Evolutionary conservation across 768 basidiomycete genomes (phyloP), one percentile per base, ranked within the genome.

Genomic region (Polyporus arcularius): DNA sequence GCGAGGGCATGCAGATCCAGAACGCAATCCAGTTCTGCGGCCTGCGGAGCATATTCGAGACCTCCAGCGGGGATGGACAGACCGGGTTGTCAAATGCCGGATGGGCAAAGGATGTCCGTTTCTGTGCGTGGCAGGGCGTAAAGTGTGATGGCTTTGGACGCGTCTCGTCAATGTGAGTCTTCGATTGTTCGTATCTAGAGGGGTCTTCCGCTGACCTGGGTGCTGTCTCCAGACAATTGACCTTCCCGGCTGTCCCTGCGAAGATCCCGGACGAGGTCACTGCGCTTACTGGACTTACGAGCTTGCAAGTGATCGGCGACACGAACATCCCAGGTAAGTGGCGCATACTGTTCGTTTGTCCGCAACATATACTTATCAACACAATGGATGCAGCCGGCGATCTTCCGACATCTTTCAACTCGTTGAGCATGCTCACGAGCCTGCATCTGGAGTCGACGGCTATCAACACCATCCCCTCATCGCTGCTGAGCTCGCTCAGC

Each of bases 11-110:
- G 60, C 53, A 62, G 28, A 70, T 77, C 50, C 57, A 60, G 38
- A 74, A 76, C 35, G 77, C 76, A 4, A 54, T 79, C 1, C 82
- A 83, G 62, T 83, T 83, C 61, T 83, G 82, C 58, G 72, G 81
- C 12, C 72, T 83, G 35, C 71, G 78, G 6, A 72, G 78, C 11
- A 65, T 83, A 61, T 82, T 77, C 63, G 76, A 78, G 52, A 73
- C 72, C 2, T 68, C 79, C 10, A 67, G 73, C 15, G 61, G 69
- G 15, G 67, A 71, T 53, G 79, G 77, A 1, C 80, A 80, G 65
- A 65, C 72, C 1, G 70, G 67, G 0, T 73, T 83, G 9, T 72
- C 74, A 50, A 76, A 75, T 21, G 75, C 74, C 2, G 76, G 76
- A 6, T 83, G 82, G 82, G 72, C 75, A 49, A 75, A 78, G 61